phyloP scores from a whole-genome alignment of 768 basidiomycete species.

The Amanita pallidorosea region DNA sequence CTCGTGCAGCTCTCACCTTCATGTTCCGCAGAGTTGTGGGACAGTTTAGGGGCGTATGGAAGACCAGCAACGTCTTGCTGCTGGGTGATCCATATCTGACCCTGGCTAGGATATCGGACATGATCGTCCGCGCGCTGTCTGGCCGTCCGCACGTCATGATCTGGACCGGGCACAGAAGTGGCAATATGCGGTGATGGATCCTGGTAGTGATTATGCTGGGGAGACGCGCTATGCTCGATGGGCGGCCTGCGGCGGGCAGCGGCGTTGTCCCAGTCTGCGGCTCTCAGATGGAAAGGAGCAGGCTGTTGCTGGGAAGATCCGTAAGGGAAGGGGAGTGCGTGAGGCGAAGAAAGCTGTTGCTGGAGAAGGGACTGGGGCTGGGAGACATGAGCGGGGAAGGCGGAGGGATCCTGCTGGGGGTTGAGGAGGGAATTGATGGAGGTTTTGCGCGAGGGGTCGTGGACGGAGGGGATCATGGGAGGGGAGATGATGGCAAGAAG shows the following conservation, averaged over 20 bases:
- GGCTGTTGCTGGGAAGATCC: constrained; percentile 11
- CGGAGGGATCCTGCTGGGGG: constrained; percentile 24
- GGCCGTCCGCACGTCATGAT: constrained; percentile 6
- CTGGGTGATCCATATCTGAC: constrained; percentile 15
- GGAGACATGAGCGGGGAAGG: constrained; percentile 11
- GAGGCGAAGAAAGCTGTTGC: constrained; percentile 7
- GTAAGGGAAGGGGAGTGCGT: not conserved
- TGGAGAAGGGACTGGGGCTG: constrained; percentile 10
- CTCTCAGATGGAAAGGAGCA: constrained; percentile 42
- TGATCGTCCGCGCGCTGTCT: constrained; percentile 3
- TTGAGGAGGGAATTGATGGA: constrained; percentile 32
- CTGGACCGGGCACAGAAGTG: not conserved
- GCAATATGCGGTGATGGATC: constrained; percentile 6
- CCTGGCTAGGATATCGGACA: not conserved
- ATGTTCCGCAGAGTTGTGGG: constrained; percentile 47
- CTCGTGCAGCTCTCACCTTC: constrained; percentile 30
- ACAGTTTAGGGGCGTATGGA: constrained; percentile 28
- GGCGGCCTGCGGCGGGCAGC: constrained; percentile 6
- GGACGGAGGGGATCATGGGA: constrained; percentile 18
- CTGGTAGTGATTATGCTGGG: constrained; percentile 9
- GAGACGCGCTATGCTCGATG: constrained; percentile 20
- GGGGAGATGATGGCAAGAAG: not conserved
- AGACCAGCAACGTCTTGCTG: constrained; percentile 12
- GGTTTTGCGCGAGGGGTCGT: constrained; percentile 29
- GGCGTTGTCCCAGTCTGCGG: constrained; percentile 41